phyloP scores from a whole-genome alignment of 495 filamentous ascomycete species.

The Monascus purpureus region DNA sequence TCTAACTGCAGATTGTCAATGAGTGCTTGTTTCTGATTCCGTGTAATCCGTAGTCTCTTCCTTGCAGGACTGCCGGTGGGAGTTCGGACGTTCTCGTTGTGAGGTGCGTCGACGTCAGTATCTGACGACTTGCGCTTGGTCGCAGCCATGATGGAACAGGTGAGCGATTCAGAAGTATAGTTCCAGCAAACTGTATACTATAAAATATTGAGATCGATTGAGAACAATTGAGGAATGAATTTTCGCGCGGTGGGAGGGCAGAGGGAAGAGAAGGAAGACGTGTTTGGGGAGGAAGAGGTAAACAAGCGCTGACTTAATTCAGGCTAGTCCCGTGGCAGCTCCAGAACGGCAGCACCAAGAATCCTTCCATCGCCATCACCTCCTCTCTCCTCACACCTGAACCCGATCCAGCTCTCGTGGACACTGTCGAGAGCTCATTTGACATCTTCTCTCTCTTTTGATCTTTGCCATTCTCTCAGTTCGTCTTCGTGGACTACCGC shows the following conservation, averaged over 20 bases:
- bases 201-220: background rate
- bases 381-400: no score
- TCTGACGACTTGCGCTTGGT: conserved; percentile 49
- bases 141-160: conserved; percentile 34
- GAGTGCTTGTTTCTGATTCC: conserved; percentile 72
- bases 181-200: background rate
- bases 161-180: background rate
- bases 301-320: conserved; percentile 19
- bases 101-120: conserved; percentile 19
- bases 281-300: conserved; percentile 7
- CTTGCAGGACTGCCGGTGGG: conserved; percentile 45
- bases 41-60: conserved; percentile 52
- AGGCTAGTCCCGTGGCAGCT: conserved; percentile 6
- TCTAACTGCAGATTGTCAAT: conserved; percentile 90
- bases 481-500: conserved; percentile 8
- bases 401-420: no score
- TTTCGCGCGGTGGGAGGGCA: conserved; percentile 3
- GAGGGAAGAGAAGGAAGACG: conserved; percentile 9
- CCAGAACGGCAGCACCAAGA: no score
- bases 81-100: conserved; percentile 20
- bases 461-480: background rate
- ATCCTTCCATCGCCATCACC: no score
- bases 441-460: no score
- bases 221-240: conserved; percentile 2
- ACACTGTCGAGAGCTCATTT: no score